Evolutionary conservation across 192 early-diverging fungal species (phyloP).

Genomic region (Piromyces finnis): DNA sequence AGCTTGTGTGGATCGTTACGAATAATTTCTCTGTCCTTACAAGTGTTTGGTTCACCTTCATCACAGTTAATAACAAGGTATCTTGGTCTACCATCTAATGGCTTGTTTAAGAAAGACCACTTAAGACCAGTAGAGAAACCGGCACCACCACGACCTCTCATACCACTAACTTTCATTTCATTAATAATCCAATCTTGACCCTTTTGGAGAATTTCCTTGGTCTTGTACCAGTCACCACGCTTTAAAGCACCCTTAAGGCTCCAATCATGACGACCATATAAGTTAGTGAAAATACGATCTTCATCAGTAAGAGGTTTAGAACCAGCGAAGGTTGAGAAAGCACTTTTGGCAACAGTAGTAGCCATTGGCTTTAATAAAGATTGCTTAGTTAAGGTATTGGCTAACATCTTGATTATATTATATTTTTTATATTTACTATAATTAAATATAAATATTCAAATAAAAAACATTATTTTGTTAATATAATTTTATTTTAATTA

Average conservation of each 20-base stretch:
- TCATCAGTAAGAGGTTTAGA: conserved; percentile 28
- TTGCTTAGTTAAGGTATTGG: background rate
- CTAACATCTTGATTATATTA: background rate
- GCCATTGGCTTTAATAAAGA: background rate
- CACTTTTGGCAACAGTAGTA: background rate
- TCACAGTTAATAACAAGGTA: conserved; percentile 97
- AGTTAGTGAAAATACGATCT: conserved; percentile 96
- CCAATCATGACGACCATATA: conserved; percentile 86
- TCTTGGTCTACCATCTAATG: conserved; percentile 49
- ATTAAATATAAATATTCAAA: too few species aligned
- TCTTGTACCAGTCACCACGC: conserved; percentile 98
- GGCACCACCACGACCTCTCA: conserved; percentile 88
- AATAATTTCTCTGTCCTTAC: conserved; percentile 95
- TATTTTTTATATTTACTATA: background rate
- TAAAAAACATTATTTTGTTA: too few species aligned
- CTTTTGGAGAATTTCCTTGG: conserved; percentile 91
- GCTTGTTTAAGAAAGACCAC: conserved; percentile 99
- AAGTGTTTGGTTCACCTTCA: conserved; percentile 96
- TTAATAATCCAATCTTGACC: conserved; percentile 95
- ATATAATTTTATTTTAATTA: too few species aligned
- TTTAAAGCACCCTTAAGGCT: conserved; percentile 72
- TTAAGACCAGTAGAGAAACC: conserved; percentile 96
- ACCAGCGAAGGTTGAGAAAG: background rate
- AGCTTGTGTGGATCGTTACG: conserved; percentile 88
- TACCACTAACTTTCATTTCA: conserved; percentile 88